Evolutionary conservation across 768 basidiomycete genomes (phyloP).

Genomic region (Suillus occidentalis): DNA sequence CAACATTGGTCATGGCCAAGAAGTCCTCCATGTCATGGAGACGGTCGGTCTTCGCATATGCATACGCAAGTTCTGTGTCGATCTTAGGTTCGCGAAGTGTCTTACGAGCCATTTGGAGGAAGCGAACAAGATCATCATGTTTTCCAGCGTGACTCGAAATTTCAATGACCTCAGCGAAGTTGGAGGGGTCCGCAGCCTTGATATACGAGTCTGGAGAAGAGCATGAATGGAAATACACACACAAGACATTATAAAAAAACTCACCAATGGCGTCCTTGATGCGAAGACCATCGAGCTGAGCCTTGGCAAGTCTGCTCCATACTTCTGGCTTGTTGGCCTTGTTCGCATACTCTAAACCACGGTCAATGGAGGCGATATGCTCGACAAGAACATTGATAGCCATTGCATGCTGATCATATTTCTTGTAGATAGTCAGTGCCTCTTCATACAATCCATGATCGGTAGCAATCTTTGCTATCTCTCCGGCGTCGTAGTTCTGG

Average conservation of each 20-base stretch:
- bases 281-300: conserved; percentile 95
- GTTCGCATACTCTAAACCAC: conserved; percentile 92
- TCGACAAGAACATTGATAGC: conserved; percentile 98
- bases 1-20: conserved; percentile 97
- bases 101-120: conserved; percentile 98
- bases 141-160: conserved; percentile 92
- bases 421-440: conserved; percentile 96
- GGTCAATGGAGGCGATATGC: conserved; percentile 96
- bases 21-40: conserved; percentile 99
- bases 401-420: conserved; percentile 91
- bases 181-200: conserved; percentile 93
- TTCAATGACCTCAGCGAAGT: conserved; percentile 94
- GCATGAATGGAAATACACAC: conserved; percentile 1
- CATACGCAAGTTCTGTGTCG: conserved; percentile 96
- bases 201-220: conserved; percentile 81
- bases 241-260: conserved; percentile 20
- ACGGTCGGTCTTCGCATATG: conserved; percentile 97
- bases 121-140: conserved; percentile 92
- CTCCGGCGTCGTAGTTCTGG: conserved; percentile 89
- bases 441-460: conserved; percentile 96
- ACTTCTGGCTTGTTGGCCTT: conserved; percentile 97
- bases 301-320: conserved; percentile 98
- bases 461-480: conserved; percentile 96
- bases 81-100: conserved; percentile 95
- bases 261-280: conserved; percentile 96